Base-by-base conservation (phyloP, 2,329 filamentous ascomycete genomes). In the Orbilia ellipsospora region DNA sequence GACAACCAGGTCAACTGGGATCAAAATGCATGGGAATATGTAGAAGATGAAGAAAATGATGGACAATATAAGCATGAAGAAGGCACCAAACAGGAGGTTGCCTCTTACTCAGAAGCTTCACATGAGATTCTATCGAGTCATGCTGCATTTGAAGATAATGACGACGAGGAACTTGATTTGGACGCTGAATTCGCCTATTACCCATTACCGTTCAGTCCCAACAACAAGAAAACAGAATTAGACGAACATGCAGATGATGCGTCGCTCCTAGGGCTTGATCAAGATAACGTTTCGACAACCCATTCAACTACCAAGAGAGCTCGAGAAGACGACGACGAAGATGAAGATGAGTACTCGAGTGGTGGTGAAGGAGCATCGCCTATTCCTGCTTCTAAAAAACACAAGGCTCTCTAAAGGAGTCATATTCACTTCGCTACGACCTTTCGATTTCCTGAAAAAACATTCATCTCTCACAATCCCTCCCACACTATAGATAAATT, bases 111-210 rank as follows among this genome's bases (percentile, higher is more conserved):
- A 20, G 65, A 55, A 5, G 44, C 23, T 7, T 36, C 44, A 1
- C 20, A 61, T 10, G 45, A 55, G n/a, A 44, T 31, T 20, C 28
- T 20, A 15, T n/a, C 50, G 13, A 18, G 40, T 13, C 10, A 20
- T 10, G 23, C 45, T 44, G 64, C 55, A 26, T 15, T 31, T 3
- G 7, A 52, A 13, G 56, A 62, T 1, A 20, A 15, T 10, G 42
- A 12, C 10, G 54, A 45, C 3, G 52, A 59, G 4, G 52, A 59
- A 4, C 50, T 64, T 16, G 72, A 69, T 31, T 44, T 64, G 5
- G 67, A 65, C n/a, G 50, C 26, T 31, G 70, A 74, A 26, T 75
- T 75, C 20, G 64, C 72, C 4, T 63, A 69, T 13, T 75, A 64
- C 36, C 72, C 72, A 18, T 18, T 63, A 16, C 64, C 64, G 16